Conservation (phyloP, 176 grass and related monocot genomes). For the Musa schizocarpa region DNA sequence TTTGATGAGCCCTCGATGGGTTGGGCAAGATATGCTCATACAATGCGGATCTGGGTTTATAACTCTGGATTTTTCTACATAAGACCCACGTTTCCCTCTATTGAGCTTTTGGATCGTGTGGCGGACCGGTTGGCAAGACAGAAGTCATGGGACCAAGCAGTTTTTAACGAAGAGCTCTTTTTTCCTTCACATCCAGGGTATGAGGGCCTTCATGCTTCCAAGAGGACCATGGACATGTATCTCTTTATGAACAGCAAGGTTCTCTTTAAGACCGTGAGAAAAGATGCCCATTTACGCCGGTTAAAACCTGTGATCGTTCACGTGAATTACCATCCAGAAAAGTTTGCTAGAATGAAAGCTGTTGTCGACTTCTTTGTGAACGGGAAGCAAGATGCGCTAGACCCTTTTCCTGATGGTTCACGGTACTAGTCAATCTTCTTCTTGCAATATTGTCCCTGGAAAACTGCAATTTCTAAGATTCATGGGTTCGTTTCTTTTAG, state of each 20-base stretch:
- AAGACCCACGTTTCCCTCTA: constrained; percentile 69
- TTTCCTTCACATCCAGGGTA: constrained; percentile 71
- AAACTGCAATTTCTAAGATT: not conserved
- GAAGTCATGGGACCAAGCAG: constrained; percentile 91
- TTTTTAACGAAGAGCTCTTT: constrained; percentile 93
- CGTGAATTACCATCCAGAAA: constrained; percentile 97
- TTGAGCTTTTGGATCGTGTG: constrained; percentile 96
- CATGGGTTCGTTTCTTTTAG: not conserved
- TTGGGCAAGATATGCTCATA: constrained; percentile 98
- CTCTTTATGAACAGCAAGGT: constrained; percentile 99
- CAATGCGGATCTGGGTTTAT: constrained; percentile 96
- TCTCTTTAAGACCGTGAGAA: constrained; percentile 93
- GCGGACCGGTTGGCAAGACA: constrained; percentile 48
- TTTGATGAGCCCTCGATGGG: constrained; percentile 94
- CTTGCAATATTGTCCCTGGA: no score
- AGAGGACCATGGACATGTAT: constrained; percentile 94
- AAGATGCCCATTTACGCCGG: constrained; percentile 49
- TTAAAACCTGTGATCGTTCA: constrained; percentile 96
- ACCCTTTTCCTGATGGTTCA: constrained; percentile 89
- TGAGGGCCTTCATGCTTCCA: constrained; percentile 82
- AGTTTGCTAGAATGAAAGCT: constrained; percentile 67
- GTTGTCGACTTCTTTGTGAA: constrained; percentile 81
- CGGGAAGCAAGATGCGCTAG: constrained; percentile 69
- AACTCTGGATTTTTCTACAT: constrained; percentile 99
- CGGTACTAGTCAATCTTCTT: not conserved